Evolutionary conservation across 768 basidiomycete species (phyloP), one percentile per base, ranked within the genome.

Genomic region (Boletellus emodensis): DNA sequence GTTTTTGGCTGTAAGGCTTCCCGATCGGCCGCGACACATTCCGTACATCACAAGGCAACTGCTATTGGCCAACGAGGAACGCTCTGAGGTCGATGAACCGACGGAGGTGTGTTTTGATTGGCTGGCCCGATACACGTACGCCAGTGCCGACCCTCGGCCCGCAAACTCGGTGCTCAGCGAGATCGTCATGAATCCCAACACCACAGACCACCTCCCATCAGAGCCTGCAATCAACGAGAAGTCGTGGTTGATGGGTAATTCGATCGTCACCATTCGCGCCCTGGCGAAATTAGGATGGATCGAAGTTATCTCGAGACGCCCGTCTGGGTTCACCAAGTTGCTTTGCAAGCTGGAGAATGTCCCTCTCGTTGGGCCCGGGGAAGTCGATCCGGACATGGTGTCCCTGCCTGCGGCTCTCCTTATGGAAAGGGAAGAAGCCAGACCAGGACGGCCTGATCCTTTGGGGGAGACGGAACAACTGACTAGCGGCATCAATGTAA

Each of bases 41-140:
- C 80, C 83, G 26, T 93, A 87, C 70, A 93, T 99, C 64, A 86
- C 87, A 1, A 79, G 87, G 9, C 88, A 93, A 57, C 78, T 99
- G 1, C 74, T 94, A 9, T 75, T 93, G 22, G 93, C 92, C 13
- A 93, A 93, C 69, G 87, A 89, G 52, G 84, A 80, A 13, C 81
- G 79, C 46, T 71, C 72, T 2, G 76, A 80, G 36, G 73, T 94
- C 6, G 96, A 98, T 65, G 91, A 90, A 52, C 85, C 87, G 24
- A 90, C 94, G 0, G 92, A 97, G 63, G 95, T 98, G 33, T 95
- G 92, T 69, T 94, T 98, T 62, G 96, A 99, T 66, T 98, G 94
- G 93, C 77, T 99, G 15, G 87, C 92, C 10, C 79, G 96, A 15
- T 96, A 96, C 64, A 87, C 95, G 0, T 97, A 94, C 60, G 92